phyloP scores from a whole-genome alignment of 2,329 filamentous ascomycete genomes.

The Alternaria alternata region DNA sequence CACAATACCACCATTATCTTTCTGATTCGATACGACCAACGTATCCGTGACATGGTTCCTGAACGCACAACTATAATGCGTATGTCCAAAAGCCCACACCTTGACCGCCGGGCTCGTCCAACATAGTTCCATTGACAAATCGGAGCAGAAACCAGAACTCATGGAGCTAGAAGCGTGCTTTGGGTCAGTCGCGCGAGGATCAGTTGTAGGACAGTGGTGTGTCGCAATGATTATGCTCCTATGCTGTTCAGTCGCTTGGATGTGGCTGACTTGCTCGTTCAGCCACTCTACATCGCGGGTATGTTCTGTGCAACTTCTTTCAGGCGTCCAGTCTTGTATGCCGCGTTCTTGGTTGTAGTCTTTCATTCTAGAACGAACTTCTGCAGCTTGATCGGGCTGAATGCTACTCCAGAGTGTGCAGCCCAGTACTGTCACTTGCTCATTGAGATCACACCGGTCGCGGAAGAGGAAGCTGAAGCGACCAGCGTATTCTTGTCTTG shows the following conservation, averaged over 20 bases:
- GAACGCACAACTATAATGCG: conserved; percentile 56
- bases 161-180: conserved; percentile 34
- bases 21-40: too few relatives aligned
- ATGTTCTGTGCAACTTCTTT: conserved; percentile 52
- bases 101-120: conserved; percentile 48
- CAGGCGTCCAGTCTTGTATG: conserved; percentile 29
- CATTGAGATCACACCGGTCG: background rate
- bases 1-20: too few relatives aligned
- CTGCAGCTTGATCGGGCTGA: background rate
- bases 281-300: conserved; percentile 55
- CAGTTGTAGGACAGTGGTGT: conserved; percentile 54
- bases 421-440: background rate
- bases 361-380: conserved; percentile 7
- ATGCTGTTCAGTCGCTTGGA: conserved; percentile 26
- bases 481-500: background rate
- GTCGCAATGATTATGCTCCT: conserved; percentile 52
- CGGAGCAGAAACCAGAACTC: conserved; percentile 53
- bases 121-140: conserved; percentile 49
- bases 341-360: conserved; percentile 1
- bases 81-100: conserved; percentile 61
- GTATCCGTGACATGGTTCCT: too few relatives aligned
- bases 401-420: background rate
- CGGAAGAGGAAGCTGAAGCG: background rate
- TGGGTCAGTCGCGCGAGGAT: conserved; percentile 48
- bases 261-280: conserved; percentile 41